Base-by-base conservation (phyloP, 768 basidiomycete species). In the Suillus discolor region DNA sequence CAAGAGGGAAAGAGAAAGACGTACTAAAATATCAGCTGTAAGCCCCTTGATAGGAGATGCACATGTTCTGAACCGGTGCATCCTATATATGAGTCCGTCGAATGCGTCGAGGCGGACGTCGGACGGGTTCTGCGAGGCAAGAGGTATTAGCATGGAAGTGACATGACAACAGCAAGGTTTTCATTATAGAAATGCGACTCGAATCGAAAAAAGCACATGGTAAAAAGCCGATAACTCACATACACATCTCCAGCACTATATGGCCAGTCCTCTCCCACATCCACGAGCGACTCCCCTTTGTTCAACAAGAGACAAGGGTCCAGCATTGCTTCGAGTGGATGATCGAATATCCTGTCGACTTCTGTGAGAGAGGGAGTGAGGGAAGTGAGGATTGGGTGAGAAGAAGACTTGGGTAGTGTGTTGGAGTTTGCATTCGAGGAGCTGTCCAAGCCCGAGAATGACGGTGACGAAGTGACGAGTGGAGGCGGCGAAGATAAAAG, bases 21-120 rank as follows among this genome's bases (percentile, higher is more conserved):
- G 66, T 68, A 93, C 93, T 61, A 96, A 78, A 16, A 96, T 91
- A 68, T 94, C 91, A 2, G 92, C 82, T 1, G 94, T 96, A 3
- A 96, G 75, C 1, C 94, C 94, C 74, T 93, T 94, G 65, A 96
- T 83, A 0, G 94, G 88, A 20, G 93, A 94, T 1, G 89, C 89
- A 0, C 82, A 82, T 3, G 90, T 89, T 42, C 92, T 85, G 71
- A 97, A 90, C 9, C 94, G 88, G 72, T 96, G 93, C 87, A 93
- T 89, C 20, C 95, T 86, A 70, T 95, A 96, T 0, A 78, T 69
- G 11, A 82, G 80, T 44, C 82, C 79, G 41, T 80, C 83, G 11
- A 89, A 75, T 77, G 85, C 82, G 2, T 80, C 72, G 1, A 85
- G 74, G 42, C 74, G 66, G 11, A 81, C 74, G 71, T 93, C 92